A percentile compares a stretch with the other conserved stretches of the same genome.
phyloP scores from a whole-genome alignment of 2,329 filamentous ascomycete species.

The Exophiala bonariae region DNA sequence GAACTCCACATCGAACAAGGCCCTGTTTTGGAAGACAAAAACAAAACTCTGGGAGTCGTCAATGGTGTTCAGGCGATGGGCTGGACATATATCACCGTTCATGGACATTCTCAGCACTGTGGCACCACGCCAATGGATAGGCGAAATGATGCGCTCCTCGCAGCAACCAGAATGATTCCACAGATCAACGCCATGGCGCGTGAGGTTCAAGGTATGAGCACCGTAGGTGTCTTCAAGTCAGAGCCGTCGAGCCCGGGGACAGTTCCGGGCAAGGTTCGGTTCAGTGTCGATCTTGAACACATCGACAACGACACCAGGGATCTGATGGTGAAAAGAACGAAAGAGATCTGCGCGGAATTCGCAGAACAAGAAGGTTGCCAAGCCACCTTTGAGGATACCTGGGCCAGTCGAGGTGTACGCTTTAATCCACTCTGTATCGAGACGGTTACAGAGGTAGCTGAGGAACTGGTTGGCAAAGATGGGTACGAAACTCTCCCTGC shows the following conservation, averaged over 20 bases:
- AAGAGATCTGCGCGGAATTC: conserved; percentile 28
- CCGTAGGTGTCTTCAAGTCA: conserved; percentile 43
- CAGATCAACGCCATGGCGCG: conserved; percentile 62
- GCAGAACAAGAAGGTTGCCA: conserved; percentile 55
- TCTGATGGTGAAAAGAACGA: not conserved
- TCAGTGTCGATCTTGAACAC: conserved; percentile 16
- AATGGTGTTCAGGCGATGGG: conserved; percentile 72
- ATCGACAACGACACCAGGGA: conserved; percentile 7
- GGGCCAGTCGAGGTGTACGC: conserved; percentile 54
- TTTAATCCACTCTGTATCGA: conserved; percentile 65
- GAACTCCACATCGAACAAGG: conserved; percentile 86
- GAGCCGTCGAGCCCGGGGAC: conserved; percentile 20
- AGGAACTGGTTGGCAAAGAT: conserved; percentile 52
- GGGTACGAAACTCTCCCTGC: conserved; percentile 51
- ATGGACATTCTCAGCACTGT: conserved; percentile 69
- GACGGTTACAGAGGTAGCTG: conserved; percentile 58
- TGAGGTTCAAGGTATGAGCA: conserved; percentile 60
- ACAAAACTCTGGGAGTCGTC: conserved; percentile 68
- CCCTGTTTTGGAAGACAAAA: conserved; percentile 67
- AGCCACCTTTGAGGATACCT: conserved; percentile 59
- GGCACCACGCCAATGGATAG: conserved; percentile 69
- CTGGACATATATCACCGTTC: conserved; percentile 68
- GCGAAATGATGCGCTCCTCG: conserved; percentile 67
- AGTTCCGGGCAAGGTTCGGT: conserved; percentile 13
- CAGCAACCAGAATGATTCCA: conserved; percentile 67